These are phyloP conservation scores for Ascocoryne sarcoides DNA, from an alignment of 2,329 filamentous ascomycete genomes.

Conservation along the genomic window DNA sequence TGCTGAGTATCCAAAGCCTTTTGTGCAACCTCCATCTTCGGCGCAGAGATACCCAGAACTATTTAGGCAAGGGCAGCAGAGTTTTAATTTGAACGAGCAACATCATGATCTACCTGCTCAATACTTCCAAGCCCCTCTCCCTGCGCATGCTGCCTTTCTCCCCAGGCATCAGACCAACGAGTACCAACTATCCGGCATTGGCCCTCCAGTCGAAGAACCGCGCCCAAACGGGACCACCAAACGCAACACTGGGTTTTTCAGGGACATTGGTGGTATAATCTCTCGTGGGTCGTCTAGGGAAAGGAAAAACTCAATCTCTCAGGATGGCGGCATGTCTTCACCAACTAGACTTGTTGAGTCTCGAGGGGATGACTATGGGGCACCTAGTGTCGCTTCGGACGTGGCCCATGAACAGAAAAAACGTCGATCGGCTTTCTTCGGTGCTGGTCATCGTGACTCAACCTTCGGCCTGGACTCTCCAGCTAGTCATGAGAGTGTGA, in stretches of 20 bases:
- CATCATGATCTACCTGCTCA: constrained; percentile 21
- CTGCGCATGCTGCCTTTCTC: constrained; percentile 28
- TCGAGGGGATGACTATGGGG: constrained; percentile 33
- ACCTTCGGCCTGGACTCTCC: constrained; percentile 18
- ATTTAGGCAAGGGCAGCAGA: constrained; percentile 30
- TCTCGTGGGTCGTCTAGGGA: constrained; percentile 23
- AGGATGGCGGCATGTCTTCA: constrained; percentile 1
- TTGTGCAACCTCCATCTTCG: constrained; percentile 40
- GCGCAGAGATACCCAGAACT: constrained; percentile 41
- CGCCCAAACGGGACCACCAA: constrained; percentile 22
- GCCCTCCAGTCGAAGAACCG: constrained; percentile 30
- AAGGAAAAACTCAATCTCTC: constrained; percentile 15
- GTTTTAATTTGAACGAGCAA: constrained; percentile 15
- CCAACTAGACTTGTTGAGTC: constrained; percentile 10
- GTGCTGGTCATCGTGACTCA: constrained; percentile 18
- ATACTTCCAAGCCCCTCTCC: constrained; percentile 21
- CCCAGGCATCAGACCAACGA: constrained; percentile 35
- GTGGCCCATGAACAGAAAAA: constrained; percentile 33
- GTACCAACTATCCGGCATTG: constrained; percentile 31
- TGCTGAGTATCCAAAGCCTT: background rate
- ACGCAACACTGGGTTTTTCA: constrained; percentile 39
- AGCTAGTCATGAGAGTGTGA: constrained; percentile 27
- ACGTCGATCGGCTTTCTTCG: constrained; percentile 34
- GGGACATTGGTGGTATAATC: constrained; percentile 40
- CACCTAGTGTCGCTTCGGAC: constrained; percentile 34